Evolutionary conservation across 2,329 filamentous ascomycete species (phyloP).

Genomic region (Scytalidium sp.): DNA sequence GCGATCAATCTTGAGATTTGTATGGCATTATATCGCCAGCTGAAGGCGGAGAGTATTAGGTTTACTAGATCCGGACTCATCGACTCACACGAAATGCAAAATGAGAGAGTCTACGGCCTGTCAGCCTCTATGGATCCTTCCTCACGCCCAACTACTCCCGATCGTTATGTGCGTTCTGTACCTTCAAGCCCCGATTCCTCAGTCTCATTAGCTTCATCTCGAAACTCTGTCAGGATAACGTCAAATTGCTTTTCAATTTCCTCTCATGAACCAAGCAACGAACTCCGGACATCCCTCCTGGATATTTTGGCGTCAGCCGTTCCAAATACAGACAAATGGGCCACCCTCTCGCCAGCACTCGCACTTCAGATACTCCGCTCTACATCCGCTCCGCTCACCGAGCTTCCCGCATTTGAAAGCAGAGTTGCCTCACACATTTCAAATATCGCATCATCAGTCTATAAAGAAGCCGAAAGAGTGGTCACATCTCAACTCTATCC

Average conservation of each 20-base stretch:
- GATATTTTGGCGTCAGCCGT: slow-evolving; percentile 25
- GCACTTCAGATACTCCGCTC: slow-evolving; percentile 30
- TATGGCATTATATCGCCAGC: slow-evolving; percentile 26
- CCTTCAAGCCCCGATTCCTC: slow-evolving; percentile 25
- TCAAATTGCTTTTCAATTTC: slow-evolving; percentile 22
- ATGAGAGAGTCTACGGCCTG: too few species aligned
- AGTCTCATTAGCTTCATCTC: slow-evolving; percentile 24
- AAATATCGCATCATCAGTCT: slow-evolving; percentile 21
- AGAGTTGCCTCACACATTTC: slow-evolving; percentile 27
- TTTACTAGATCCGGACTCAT: slow-evolving; percentile 18
- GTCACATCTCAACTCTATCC: slow-evolving; percentile 23
- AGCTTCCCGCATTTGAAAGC: slow-evolving; percentile 26
- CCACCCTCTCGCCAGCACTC: slow-evolving; percentile 17
- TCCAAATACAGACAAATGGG: slow-evolving; percentile 24
- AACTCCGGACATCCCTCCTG: slow-evolving; percentile 23
- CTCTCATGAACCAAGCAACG: slow-evolving; percentile 17
- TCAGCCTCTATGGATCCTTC: slow-evolving; percentile 8
- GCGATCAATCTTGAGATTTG: slow-evolving; percentile 62
- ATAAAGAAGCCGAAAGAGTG: slow-evolving; percentile 24
- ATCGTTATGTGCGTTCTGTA: slow-evolving; percentile 17
- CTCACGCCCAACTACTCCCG: slow-evolving; percentile 12
- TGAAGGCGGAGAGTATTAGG: slow-evolving; percentile 19
- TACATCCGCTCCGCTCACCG: slow-evolving; percentile 23
- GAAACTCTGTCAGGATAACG: slow-evolving; percentile 18
- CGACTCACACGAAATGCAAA: slow-evolving; percentile 11